Base-by-base conservation (phyloP, 495 filamentous ascomycete genomes). In the Neurospora sp. region DNA sequence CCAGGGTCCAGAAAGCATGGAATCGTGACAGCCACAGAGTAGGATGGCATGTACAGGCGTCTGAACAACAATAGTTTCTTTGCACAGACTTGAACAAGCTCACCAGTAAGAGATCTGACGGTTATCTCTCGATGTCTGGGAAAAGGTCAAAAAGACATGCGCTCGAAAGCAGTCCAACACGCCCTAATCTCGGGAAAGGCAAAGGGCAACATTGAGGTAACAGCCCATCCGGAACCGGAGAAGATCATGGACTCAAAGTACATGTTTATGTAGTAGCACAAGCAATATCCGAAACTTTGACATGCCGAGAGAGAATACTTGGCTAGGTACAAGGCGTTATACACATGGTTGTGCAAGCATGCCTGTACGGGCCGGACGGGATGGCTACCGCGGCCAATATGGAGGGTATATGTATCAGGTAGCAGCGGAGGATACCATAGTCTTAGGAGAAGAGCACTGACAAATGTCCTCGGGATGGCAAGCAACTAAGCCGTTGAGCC, bases 71-170 rank as follows among this genome's bases (percentile, higher is more conserved):
- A 8, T 18, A 3, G 12, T 27, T 65, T 12, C 53, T 35, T 65
- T 18, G 47, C 47, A 59, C 20, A 7, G 47, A 27, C 45, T 72
- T 12, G 69, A 69, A 38, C 69, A 47, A 70, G 45, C 72, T 76
- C 76, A 71, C 79, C 80, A 82, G 79, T 81, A 75, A 80, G 75
- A 77, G 72, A 77, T 74, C 75, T 75, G 74, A 76, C 69, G 75
- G 77, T 80, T 81, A 82, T 82, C 79, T 80, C 77, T 75, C 68
- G 37, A 65, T 65, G 53, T 18, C 37, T 68, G 74, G 65, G 27
- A 73, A 70, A 44, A 68, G 73, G 71, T 74, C 73, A 74, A 73
- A 74, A 35, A 65, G 75, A 71, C 69, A 61, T 74, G 74, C 53
- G 53, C 31, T 35, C 53, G 20, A 65, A 31, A 14, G 14, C 6